Evolutionary conservation across 495 filamentous ascomycete species (phyloP), one percentile per base, ranked within the genome.

Genomic region (Immersiella caudata): DNA sequence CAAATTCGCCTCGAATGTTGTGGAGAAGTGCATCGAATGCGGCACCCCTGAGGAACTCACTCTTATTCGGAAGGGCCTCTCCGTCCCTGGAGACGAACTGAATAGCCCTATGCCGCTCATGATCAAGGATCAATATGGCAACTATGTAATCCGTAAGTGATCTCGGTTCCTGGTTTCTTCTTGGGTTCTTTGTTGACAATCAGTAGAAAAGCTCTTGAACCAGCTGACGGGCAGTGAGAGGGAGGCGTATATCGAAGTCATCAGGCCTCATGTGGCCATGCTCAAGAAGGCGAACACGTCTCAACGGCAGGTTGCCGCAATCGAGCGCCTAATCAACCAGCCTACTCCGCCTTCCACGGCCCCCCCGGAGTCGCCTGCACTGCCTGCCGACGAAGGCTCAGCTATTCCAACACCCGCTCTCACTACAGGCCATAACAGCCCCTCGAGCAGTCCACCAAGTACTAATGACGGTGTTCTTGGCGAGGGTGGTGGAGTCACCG

Each of bases 1-100:
- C 79, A 98, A 99, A 75, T 97, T 93, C 73, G 95, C 96, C 4
- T 97, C 93, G 70, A 97, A 99, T 71, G 95, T 99, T 6, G 96
- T 99, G 0, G 95, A 99, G 79, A 96, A 94, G 81, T 95, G 93
- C 70, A 92, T 99, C 58, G 81, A 89, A 63, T 87, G 86, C 69
- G 93, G 91, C 12, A 88, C 85, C 1, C 80, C 85, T 21, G 84
- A 89, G 56, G 88, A 96, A 72, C 87, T 89, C 57, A 84, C 79
- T 20, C 83, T 85, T 49, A 96, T 99, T 70, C 86, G 94, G 65
- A 79, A 80, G 22, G 86, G 83, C 35, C 78, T 97, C 20, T 89
- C 86, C 2, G 82, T 83, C 11, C 65, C 79, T 16, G 84, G 86
- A 52, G 84, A 88, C 3, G 85, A 89, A 24, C 89, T 89, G 11